Base-by-base conservation (phyloP, 805 yeast genomes). In the Wickerhamomyces rabaulensis region DNA sequence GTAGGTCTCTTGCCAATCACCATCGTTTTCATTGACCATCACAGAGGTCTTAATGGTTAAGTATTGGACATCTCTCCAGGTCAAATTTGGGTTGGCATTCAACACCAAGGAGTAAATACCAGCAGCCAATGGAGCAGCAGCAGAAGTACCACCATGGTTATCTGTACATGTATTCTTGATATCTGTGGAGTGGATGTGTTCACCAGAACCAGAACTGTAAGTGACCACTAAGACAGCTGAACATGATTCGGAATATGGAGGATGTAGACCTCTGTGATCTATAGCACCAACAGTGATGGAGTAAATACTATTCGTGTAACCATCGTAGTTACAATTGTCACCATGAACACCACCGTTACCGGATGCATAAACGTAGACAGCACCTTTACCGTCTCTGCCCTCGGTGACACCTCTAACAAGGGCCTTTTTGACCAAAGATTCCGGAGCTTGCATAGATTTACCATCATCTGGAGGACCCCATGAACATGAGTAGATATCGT, bases 401-500 rank as follows among this genome's bases (percentile, higher is more conserved):
- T 86, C 83, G 52, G 77, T 80, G 15, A 88, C 75, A 44, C 97
- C 97, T 58, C 82, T 85, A n/a, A 87, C 62, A 64, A 94, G 75
- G 1, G 98, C 95, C 50, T 87, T 80, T 57, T 79, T 77, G 7
- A 92, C 96, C 25, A 92, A 58, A 29, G 69, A 63, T 21, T 87
- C 87, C 0, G 99, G 99, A 4, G 80, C 94, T 44, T 87, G 90
- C 75, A 94, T 79, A 1, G 95, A 78, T 47, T 65, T 73, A 0
- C 99, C 99, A 63, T 92, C 87, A 64, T 94, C 99, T 3, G 89
- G 78, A 2, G 99, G 99, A 8, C 99, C 99, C 99, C 99, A 94
- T 4, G 97, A 89, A 65, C 99, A 94, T 3, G 96, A 87, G 63
- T 90, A 94, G 36, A 94, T 94, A 64, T 94, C 96, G 65, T 94